These are phyloP conservation scores for Yarrowia sp. DNA, from an alignment of 805 yeast species.

Conservation along the genomic window DNA sequence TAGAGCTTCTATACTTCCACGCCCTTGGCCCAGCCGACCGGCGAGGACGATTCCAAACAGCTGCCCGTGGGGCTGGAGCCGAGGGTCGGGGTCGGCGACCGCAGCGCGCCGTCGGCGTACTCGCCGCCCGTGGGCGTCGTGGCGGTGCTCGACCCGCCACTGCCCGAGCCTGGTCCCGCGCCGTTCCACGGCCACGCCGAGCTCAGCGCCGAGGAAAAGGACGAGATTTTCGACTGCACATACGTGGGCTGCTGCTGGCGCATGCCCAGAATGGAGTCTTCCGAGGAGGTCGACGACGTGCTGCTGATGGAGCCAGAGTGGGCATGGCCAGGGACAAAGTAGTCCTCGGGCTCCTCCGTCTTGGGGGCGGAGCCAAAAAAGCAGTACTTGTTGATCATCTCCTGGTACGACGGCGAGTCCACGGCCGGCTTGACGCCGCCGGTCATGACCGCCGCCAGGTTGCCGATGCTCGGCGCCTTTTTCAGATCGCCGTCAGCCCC, in stretches of 20 bases:
- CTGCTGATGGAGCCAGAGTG: constrained; percentile 30
- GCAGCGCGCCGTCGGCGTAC: constrained; percentile 22
- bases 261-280: constrained; percentile 38
- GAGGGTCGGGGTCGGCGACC: constrained; percentile 37
- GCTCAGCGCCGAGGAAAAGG: constrained; percentile 35
- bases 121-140: constrained; percentile 36
- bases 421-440: constrained; percentile 45
- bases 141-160: constrained; percentile 38
- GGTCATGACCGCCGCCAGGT: constrained; percentile 34
- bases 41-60: constrained; percentile 34
- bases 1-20: constrained; percentile 38
- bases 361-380: constrained; percentile 46
- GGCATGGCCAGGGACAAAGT: constrained; percentile 31
- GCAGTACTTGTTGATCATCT: constrained; percentile 52
- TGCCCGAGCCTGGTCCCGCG: neutral
- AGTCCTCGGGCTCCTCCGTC: constrained; percentile 35
- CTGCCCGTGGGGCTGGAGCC: constrained; percentile 37
- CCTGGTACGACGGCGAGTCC: constrained; percentile 52
- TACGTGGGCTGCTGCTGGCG: constrained; percentile 32
- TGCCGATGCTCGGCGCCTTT: constrained; percentile 29
- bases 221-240: constrained; percentile 36
- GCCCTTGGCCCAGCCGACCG: constrained; percentile 37
- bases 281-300: constrained; percentile 31
- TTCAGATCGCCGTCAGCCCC: constrained; percentile 6
- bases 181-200: constrained; percentile 33